Base-by-base conservation (phyloP, 805 yeast species). In the Candida vaughaniae region DNA sequence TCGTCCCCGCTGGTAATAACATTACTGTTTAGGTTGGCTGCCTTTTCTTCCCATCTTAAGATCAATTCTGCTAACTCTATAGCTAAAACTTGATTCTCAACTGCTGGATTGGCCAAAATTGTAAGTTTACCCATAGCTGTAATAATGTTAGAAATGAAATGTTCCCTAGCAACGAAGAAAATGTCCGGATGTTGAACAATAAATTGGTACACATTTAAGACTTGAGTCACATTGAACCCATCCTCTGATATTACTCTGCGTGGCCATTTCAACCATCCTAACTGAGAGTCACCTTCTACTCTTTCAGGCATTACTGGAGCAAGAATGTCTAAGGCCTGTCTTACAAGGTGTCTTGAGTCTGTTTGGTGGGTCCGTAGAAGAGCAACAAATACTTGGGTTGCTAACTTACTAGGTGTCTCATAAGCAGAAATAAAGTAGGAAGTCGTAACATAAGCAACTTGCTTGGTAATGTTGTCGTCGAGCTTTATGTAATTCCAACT, bases 101-200 rank as follows among this genome's bases (percentile, higher is more conserved):
- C 55, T 1, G 87, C 81, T 3, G 93, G 80, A 48, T 82, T 85
- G 4, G 89, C 80, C 51, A 81, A 66, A 33, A 87, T 78, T 0
- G 95, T 85, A 35, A 93, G 66, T 52, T 89, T 88, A 11, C 95
- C 95, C 89, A 93, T 85, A 1, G 95, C 95, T 3, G 90, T 78
- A 35, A 93, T 85, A 38, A 91, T 85, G 47, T 85, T 86, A 2
- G 95, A 84, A 41, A 89, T 79, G 52, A 91, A 93, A 38, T 88
- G 87, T 48, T 88, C 96, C 38, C 98, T 73, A 11, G 91, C 90
- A 36, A 79, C 80, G 53, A 77, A 91, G 59, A 93, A 93, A 35
- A 88, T 64, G 41, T 83, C 91, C 0, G 95, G 78, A 48, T 93
- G 95, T 34, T 81, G 83, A 22, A 87, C 87, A 58, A 93, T 78